Base-by-base conservation (phyloP, 345 rosid genomes). In the Boechera stricta region DNA sequence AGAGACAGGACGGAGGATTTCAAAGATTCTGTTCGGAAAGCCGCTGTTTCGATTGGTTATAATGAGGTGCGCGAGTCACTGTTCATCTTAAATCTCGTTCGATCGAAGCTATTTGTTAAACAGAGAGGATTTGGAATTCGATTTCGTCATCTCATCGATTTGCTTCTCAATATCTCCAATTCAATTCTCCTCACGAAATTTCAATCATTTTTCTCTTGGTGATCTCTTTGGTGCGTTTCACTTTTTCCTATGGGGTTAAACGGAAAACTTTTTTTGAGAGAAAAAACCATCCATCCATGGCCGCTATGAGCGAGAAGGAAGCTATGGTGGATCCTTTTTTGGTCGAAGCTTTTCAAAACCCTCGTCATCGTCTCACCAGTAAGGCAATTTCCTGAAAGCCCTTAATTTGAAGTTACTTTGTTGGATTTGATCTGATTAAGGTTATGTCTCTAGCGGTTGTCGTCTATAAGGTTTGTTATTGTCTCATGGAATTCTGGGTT, bases 341-440 rank as follows among this genome's bases (percentile, higher is more conserved):
- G 60, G 90, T 94, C 16, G 98, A 94, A 80, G 97, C 97, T 75
- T 94, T 94, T 41, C 96, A 86, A 74, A 90, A 90, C 77, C 90
- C 94, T 75, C 97, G 97, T 71, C 97, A 91, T 63, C 98, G 98
- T 73, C 96, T 93, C 81, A 89, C 95, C 74, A 85, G 95, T 89
- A 21, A 73, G 83, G 63, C 77, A 72, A 77, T 75, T 54, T 33
- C 6, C 10, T 4, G 6, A 66, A 67, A 75, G 12, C 73, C 61
- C 61, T 47, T 0, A 11, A 42, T 57, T 77, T 55, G 0, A 45
- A 35, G 6, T 53, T 28, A 6, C 10, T 26, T 70, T 54, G 5
- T 21, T 32, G 8, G 16, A 9, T 32, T 60, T 65, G 52, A 44
- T 74, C 47, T 45, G 65, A 55, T 70, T 59, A 7, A 13, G 39